A percentile compares a stretch with the other conserved stretches of the same genome.
Conservation (phyloP, 441 rosid species). For the Arabidopsis lyrata region DNA sequence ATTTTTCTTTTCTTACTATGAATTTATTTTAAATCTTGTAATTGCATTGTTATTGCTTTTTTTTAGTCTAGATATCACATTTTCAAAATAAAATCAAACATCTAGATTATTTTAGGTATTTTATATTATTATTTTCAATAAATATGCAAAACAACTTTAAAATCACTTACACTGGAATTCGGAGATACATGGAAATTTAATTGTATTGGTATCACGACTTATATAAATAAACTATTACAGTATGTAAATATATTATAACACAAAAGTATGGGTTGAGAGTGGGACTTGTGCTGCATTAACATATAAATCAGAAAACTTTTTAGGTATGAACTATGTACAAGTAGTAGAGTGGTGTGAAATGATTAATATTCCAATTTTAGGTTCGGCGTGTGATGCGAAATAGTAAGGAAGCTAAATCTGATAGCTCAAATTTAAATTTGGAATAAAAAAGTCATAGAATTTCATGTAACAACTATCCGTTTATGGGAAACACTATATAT, state of each 20-base stretch:
- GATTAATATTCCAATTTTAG: constrained; percentile 36
- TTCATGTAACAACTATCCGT: background rate
- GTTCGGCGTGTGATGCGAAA: constrained; percentile 36
- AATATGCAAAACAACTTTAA: background rate
- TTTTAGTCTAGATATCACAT: background rate
- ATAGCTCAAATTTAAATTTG: background rate
- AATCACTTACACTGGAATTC: background rate
- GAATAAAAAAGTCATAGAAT: background rate
- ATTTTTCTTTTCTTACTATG: background rate
- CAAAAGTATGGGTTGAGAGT: constrained; percentile 35
- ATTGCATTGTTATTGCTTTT: background rate
- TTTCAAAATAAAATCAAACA: background rate
- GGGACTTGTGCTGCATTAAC: constrained; percentile 23
- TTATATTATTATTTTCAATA: background rate
- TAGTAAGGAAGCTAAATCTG: constrained; percentile 15
- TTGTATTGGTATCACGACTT: background rate
- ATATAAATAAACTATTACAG: background rate
- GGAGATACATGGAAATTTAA: background rate
- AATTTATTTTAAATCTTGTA: background rate
- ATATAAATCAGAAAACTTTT: constrained; percentile 2
- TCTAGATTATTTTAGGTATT: background rate
- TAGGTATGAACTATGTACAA: constrained; percentile 4
- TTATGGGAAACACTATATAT: background rate
- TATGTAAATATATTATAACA: background rate
- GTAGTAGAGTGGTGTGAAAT: constrained; percentile 28